phyloP scores from a whole-genome alignment of 805 yeast species.

The Peterozyma xylosa region DNA sequence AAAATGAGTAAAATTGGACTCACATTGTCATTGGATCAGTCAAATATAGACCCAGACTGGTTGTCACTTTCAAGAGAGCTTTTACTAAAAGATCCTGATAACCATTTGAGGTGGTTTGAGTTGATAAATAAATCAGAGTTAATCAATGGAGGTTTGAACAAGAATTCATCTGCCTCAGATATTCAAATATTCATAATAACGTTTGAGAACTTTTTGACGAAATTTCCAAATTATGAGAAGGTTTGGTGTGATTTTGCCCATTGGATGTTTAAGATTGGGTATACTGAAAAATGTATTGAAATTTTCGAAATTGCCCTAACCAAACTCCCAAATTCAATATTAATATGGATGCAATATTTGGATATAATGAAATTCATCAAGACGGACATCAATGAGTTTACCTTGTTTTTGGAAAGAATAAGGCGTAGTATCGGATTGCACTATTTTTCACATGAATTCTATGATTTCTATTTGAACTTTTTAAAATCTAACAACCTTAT shows the following conservation, averaged over 20 bases:
- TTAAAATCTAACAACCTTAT: conserved; percentile 19
- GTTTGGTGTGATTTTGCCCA: conserved; percentile 54
- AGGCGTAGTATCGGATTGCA: conserved; percentile 43
- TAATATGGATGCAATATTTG: conserved; percentile 45
- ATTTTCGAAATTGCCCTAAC: conserved; percentile 32
- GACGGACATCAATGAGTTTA: conserved; percentile 22
- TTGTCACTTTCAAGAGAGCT: conserved; percentile 14
- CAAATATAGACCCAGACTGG: conserved; percentile 15
- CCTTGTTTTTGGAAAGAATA: conserved; percentile 36
- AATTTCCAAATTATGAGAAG: conserved; percentile 42
- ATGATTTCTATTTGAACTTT: conserved; percentile 39
- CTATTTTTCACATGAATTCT: conserved; percentile 42
- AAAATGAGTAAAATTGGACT: too few species aligned
- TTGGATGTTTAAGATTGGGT: conserved; percentile 37
- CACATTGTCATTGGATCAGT: conserved; percentile 6
- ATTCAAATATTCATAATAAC: conserved; percentile 27
- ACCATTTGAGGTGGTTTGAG: conserved; percentile 28
- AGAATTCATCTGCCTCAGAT: conserved; percentile 23
- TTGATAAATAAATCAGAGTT: conserved; percentile 24
- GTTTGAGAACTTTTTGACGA: conserved; percentile 33
- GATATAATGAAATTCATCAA: conserved; percentile 23
- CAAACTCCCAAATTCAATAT: conserved; percentile 33
- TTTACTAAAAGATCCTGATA: conserved; percentile 20
- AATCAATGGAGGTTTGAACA: conserved; percentile 23
- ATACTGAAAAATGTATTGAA: conserved; percentile 25